These are phyloP conservation scores for Monocercomonoides exilis DNA, from an alignment of 78 protist genomes.

Conservation along the genomic window DNA sequence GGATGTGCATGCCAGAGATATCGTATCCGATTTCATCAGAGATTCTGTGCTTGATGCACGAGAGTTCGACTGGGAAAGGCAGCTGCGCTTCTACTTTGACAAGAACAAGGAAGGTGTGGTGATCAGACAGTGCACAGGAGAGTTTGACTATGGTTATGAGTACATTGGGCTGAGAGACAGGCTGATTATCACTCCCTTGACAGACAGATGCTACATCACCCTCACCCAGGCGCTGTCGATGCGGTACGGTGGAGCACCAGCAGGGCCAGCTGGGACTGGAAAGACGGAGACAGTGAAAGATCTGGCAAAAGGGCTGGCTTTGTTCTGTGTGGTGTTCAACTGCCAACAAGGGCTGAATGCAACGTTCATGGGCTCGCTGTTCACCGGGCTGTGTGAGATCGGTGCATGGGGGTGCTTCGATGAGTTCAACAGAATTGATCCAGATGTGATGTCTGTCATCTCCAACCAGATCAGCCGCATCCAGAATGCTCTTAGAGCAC, in stretches of 20 bases:
- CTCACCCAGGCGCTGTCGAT: conserved; percentile 66
- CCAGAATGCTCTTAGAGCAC: conserved; percentile 42
- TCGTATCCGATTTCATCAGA: conserved; percentile 70
- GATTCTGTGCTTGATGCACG: conserved; percentile 64
- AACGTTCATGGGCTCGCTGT: neutral
- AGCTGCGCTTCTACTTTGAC: conserved; percentile 79
- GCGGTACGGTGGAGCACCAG: conserved; percentile 78
- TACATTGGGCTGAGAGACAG: conserved; percentile 80
- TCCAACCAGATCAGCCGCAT: conserved; percentile 31
- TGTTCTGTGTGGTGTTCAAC: conserved; percentile 64
- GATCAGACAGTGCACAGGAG: conserved; percentile 72
- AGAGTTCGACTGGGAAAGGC: conserved; percentile 86
- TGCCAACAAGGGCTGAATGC: conserved; percentile 70
- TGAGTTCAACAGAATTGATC: conserved; percentile 82
- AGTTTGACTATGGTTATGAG: conserved; percentile 68
- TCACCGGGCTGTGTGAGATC: conserved; percentile 53
- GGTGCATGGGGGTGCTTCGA: conserved; percentile 95
- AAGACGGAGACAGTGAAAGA: conserved; percentile 91
- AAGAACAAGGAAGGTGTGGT: conserved; percentile 22
- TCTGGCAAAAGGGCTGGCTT: conserved; percentile 67
- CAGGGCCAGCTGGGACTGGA: conserved; percentile 93
- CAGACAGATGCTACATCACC: conserved; percentile 72
- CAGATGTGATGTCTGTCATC: conserved; percentile 38
- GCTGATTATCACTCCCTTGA: conserved; percentile 82
- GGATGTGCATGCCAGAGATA: conserved; percentile 82